Conservation (phyloP, 169 alveolate species). For the Blepharisma undulans region DNA sequence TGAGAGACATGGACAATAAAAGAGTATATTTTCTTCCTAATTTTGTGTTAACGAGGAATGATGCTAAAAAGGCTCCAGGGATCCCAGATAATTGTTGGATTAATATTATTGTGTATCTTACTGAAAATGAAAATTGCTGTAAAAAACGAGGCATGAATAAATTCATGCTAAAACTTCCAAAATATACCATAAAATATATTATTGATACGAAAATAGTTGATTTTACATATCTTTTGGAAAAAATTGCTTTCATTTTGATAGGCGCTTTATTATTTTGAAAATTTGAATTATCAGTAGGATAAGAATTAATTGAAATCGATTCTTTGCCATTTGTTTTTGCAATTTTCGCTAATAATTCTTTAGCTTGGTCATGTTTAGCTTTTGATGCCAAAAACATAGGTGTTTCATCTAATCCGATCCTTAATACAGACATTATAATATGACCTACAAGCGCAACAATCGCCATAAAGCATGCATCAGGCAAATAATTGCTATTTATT, state of each 20-base stretch:
- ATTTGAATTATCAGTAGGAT: neutral
- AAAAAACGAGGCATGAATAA: constrained; percentile 30
- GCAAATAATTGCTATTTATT: neutral
- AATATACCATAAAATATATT: neutral
- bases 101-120: neutral
- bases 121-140: neutral
- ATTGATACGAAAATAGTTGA: neutral
- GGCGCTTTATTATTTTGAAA: neutral
- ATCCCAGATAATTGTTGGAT: constrained; percentile 5
- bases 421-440: neutral
- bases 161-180: neutral
- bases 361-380: neutral
- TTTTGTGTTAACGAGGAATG: neutral
- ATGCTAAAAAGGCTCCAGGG: constrained; percentile 17
- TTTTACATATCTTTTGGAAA: neutral
- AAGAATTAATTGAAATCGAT: neutral
- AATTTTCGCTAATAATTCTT: neutral
- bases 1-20: neutral
- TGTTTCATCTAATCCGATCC: neutral
- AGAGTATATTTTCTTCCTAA: constrained; percentile 21
- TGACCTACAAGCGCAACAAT: neutral
- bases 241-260: neutral
- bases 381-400: neutral
- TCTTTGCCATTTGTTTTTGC: neutral
- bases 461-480: neutral